Evolutionary conservation across 768 basidiomycete genomes (phyloP).

Genomic region (Stropharia rugosoannulata): DNA sequence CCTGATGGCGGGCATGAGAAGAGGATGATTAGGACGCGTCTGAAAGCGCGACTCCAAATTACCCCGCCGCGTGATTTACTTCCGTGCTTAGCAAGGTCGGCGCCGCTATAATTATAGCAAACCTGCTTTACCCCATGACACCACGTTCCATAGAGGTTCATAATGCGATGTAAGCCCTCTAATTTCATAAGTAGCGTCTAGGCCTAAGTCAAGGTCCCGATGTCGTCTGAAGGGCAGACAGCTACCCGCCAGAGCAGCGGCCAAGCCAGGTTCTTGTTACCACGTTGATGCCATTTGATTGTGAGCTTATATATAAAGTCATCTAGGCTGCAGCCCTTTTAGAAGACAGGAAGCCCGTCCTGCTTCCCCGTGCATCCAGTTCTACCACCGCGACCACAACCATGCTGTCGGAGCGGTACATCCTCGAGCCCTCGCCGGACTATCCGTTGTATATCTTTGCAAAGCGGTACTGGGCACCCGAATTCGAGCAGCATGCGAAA

Average conservation of each 20-base stretch:
- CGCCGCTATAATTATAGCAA: neutral
- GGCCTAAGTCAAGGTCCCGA: no score
- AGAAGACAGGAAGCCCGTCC: constrained; percentile 6
- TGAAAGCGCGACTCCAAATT: neutral
- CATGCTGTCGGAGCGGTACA: constrained; percentile 20
- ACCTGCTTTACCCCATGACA: neutral
- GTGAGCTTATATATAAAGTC: constrained; percentile 4
- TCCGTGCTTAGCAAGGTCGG: neutral
- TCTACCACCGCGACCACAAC: neutral
- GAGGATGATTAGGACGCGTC: neutral
- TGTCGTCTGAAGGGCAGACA: no score
- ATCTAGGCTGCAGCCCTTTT: neutral
- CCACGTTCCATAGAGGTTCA: neutral
- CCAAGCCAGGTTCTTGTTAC: neutral
- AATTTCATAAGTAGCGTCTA: no score
- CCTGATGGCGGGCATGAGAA: constrained; percentile 5
- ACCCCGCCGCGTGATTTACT: neutral
- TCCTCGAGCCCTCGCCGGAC: constrained; percentile 31
- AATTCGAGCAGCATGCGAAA: constrained; percentile 30
- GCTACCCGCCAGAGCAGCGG: neutral
- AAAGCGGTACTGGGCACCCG: constrained; percentile 53
- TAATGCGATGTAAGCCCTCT: no score
- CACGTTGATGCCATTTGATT: neutral
- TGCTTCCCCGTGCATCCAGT: neutral
- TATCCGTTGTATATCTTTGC: constrained; percentile 54